A percentile compares a stretch with the other conserved stretches of the same genome.
These are phyloP conservation scores for Starmerella apicola DNA, from an alignment of 805 yeast genomes.

Conservation along the genomic window DNA sequence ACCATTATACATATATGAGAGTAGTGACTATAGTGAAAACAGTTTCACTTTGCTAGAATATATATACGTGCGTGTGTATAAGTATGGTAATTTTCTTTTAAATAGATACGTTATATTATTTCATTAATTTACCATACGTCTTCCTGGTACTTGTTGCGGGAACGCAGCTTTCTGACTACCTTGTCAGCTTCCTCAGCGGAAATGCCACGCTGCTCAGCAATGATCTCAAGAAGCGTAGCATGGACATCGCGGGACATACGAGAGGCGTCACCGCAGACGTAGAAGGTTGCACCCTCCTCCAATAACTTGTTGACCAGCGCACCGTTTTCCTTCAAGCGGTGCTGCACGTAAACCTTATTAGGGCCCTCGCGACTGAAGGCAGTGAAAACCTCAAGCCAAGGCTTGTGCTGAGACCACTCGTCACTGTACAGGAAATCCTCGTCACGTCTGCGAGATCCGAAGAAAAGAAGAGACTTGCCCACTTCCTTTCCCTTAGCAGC, in stretches of 20 bases:
- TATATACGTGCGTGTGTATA: too few relatives aligned
- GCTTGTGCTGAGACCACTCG: conserved; percentile 68
- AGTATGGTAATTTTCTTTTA: too few relatives aligned
- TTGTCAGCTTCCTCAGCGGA: conserved; percentile 60
- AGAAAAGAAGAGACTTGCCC: conserved; percentile 69
- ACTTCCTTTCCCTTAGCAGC: conserved; percentile 39
- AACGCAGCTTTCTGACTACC: conserved; percentile 62
- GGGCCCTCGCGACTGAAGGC: conserved; percentile 75
- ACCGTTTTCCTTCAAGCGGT: conserved; percentile 43
- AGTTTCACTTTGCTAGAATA: too few relatives aligned
- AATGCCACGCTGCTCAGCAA: conserved; percentile 51
- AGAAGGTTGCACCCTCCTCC: conserved; percentile 65
- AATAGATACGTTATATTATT: too few relatives aligned
- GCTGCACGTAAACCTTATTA: conserved; percentile 69
- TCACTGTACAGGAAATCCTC: conserved; percentile 79
- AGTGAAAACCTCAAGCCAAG: conserved; percentile 43
- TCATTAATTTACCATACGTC: conserved; percentile 83
- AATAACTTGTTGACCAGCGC: conserved; percentile 41
- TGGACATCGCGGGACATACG: conserved; percentile 94
- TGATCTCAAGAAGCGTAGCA: conserved; percentile 47
- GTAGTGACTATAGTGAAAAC: too few relatives aligned
- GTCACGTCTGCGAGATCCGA: conserved; percentile 67
- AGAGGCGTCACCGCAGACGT: conserved; percentile 95
- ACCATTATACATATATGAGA: too few relatives aligned
- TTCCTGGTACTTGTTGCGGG: conserved; percentile 85